These are phyloP conservation scores for Colletotrichum filicis DNA, from an alignment of 2,329 filamentous ascomycete genomes.

Conservation along the genomic window DNA sequence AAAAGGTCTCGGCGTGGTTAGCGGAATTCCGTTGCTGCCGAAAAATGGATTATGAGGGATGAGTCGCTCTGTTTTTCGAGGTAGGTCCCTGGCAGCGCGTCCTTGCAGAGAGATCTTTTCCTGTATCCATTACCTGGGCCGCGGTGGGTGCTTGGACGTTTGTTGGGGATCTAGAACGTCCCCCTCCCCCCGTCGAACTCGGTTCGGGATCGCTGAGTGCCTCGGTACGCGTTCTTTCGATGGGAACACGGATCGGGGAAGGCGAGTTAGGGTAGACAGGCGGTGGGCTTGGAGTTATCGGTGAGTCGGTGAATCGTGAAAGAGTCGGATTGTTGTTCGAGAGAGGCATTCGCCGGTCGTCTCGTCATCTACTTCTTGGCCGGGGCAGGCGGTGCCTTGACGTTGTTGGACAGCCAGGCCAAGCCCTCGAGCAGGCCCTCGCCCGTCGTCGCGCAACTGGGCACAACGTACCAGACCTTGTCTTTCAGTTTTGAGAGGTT, in stretches of 20 bases:
- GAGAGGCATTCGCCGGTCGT: slow-evolving; percentile 1
- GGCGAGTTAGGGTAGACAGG: neutral
- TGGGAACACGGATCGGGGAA: neutral
- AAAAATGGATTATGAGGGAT: neutral
- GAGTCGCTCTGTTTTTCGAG: neutral
- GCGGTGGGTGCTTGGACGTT: neutral
- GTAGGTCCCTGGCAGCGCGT: neutral
- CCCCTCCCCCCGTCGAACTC: neutral
- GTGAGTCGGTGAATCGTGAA: neutral
- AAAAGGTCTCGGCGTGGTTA: neutral
- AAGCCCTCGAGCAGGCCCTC: slow-evolving; percentile 85
- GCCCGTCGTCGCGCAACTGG: slow-evolving; percentile 83
- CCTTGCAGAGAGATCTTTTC: slow-evolving; percentile 15
- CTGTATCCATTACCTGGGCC: slow-evolving; percentile 1
- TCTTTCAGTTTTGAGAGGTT: slow-evolving; percentile 83
- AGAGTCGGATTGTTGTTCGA: slow-evolving; percentile 7
- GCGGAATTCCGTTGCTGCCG: neutral
- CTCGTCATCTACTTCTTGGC: slow-evolving; percentile 60
- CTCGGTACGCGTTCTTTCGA: slow-evolving; percentile 4
- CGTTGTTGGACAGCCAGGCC: slow-evolving; percentile 86
- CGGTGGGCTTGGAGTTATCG: neutral
- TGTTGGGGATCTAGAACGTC: neutral
- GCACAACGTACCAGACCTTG: slow-evolving; percentile 87
- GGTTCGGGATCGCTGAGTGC: slow-evolving; percentile 8
- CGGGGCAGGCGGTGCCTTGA: slow-evolving; percentile 72